These are phyloP conservation scores for Aspergillus sp. DNA, from an alignment of 2,329 filamentous ascomycete species.

Conservation along the genomic window DNA sequence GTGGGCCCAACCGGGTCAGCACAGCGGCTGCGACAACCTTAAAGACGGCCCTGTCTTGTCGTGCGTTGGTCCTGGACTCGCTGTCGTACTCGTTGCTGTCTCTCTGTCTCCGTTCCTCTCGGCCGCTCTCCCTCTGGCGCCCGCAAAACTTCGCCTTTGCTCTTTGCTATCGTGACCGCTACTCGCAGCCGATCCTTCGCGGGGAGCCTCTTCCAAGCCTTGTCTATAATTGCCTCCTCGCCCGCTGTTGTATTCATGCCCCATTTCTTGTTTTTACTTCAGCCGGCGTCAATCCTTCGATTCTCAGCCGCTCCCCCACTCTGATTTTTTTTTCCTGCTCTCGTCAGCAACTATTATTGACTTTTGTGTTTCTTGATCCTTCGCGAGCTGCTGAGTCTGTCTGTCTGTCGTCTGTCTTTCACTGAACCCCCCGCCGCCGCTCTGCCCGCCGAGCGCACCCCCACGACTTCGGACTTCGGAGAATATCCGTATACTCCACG, in stretches of 20 bases:
- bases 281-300: neutral
- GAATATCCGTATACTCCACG: neutral
- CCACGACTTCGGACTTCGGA: neutral
- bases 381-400: no score
- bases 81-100: neutral
- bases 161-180: constrained; percentile 19
- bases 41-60: constrained; percentile 13
- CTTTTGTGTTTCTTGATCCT: no score
- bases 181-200: constrained; percentile 12
- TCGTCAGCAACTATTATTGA: neutral
- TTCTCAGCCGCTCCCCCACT: constrained; percentile 1
- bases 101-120: neutral
- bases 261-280: neutral
- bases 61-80: neutral
- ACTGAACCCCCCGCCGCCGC: neutral
- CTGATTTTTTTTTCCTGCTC: neutral
- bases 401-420: no score
- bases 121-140: neutral
- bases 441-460: neutral
- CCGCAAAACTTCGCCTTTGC: neutral
- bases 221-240: constrained; percentile 2
- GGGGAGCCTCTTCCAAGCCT: constrained; percentile 1
- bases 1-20: constrained; percentile 26
- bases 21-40: constrained; percentile 27
- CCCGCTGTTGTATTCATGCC: constrained; percentile 1